Base-by-base conservation (phyloP, 805 yeast species). In the Wickerhamomyces alni region DNA sequence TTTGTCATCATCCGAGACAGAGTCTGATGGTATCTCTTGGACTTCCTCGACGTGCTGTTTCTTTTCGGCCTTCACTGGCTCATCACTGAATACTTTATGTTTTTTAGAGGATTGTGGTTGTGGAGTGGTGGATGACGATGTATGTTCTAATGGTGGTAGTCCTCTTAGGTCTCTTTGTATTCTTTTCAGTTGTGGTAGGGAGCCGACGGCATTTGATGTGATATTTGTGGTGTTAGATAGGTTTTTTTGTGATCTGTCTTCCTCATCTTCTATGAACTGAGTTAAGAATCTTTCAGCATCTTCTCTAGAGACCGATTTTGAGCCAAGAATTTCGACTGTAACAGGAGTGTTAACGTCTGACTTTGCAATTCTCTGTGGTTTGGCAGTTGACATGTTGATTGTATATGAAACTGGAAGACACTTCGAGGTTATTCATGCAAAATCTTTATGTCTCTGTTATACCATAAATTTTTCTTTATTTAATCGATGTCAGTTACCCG, bases 81-180 rank as follows among this genome's bases (percentile, higher is more conserved):
- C 37, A 10, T 37, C 39, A 21, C 37, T 41, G 35, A 52, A 52
- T 37, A 42, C 47, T 45, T 45, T 52, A 42, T 50, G 55, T 40
- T 52, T 46, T 34, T 45, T 43, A 16, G 36, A 17, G 22, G 37
- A 11, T 31, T 19, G 8, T 5, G 42, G 35, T 25, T 39, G 36
- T 24, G 50, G 36, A 22, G 42, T 35, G 12, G 41, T 39, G 4
- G 49, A 18, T 7, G 47, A 17, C 5, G 45, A 38, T 5, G 42
- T 30, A 16, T 47, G 31, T 24, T 58, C 61, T 42, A 57, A 40
- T 29, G 95, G 94, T 9, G 94, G 91, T 42, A 86, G 69, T 1
- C 95, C 95, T 48, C 87, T 69, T 48, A 85, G 73, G 46, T 82
- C 87, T 62, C 95, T 73, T 55, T 82, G 91, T 30, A 84, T 66